Percentiles rank a stretch among this genome's conserved stretches.
Evolutionary conservation across 2,329 filamentous ascomycete genomes (phyloP).

Genomic region (Trichophyton rubrum): DNA sequence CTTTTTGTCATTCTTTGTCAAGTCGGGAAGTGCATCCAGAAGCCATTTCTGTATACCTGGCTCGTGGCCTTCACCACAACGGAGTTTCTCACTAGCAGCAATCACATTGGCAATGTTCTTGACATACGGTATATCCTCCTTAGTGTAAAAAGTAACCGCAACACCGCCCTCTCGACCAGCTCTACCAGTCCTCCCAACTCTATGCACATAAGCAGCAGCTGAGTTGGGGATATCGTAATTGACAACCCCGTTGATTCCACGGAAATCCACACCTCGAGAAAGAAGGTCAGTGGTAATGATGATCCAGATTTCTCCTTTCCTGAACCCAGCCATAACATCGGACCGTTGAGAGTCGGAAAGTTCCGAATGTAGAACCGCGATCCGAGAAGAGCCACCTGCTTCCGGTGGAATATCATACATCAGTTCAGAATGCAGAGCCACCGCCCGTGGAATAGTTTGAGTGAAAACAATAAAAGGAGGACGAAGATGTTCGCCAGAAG

Average conservation of each 20-base stretch:
- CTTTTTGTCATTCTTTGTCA: slow-evolving; percentile 73
- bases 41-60: slow-evolving; percentile 69
- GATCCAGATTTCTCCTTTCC: slow-evolving; percentile 87
- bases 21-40: slow-evolving; percentile 69
- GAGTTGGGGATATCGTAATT: slow-evolving; percentile 97
- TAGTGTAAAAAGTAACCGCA: slow-evolving; percentile 87
- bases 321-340: slow-evolving; percentile 76
- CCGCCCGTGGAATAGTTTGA: slow-evolving; percentile 83
- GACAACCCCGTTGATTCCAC: slow-evolving; percentile 86
- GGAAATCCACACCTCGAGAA: slow-evolving; percentile 85
- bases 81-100: slow-evolving; percentile 62
- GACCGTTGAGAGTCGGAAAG: slow-evolving; percentile 65
- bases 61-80: slow-evolving; percentile 38
- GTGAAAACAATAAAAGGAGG: slow-evolving; percentile 93
- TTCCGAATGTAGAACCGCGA: slow-evolving; percentile 81
- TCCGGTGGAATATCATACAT: slow-evolving; percentile 86
- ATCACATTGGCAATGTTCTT: slow-evolving; percentile 93
- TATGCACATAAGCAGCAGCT: slow-evolving; percentile 80
- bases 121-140: slow-evolving; percentile 81
- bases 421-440: slow-evolving; percentile 76
- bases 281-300: slow-evolving; percentile 92
- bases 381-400: slow-evolving; percentile 69
- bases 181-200: slow-evolving; percentile 79
- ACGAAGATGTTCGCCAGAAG: slow-evolving; percentile 44
- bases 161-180: slow-evolving; percentile 79